These are phyloP conservation scores for Lantana camara DNA, from an alignment of 257 asterid genomes.

Conservation along the genomic window DNA sequence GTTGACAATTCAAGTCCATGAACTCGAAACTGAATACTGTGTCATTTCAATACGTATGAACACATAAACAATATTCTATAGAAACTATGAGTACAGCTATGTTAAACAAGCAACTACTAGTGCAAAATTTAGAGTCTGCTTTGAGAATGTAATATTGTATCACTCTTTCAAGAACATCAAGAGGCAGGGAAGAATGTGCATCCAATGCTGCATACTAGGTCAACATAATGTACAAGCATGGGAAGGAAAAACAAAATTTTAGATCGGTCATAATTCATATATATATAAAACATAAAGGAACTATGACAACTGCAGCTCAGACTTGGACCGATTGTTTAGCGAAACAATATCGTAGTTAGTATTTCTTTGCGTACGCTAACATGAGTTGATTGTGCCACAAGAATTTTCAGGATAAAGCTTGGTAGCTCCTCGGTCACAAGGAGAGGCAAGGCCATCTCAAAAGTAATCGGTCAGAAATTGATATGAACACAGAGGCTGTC, in stretches of 20 bases:
- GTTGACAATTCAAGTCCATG: not conserved
- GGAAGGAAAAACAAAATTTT: not conserved
- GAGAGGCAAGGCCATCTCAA: conserved; percentile 16
- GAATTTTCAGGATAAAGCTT: not conserved
- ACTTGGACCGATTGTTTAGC: conserved; percentile 8
- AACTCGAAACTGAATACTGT: not conserved
- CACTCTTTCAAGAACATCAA: not conserved
- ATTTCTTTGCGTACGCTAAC: not conserved
- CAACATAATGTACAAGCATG: not conserved
- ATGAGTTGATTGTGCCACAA: not conserved
- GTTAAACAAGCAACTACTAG: not conserved
- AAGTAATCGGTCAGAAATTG: not conserved
- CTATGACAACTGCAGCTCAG: not conserved
- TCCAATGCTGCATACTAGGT: not conserved
- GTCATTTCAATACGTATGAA: not conserved
- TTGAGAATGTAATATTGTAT: too few species aligned
- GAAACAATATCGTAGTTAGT: not conserved
- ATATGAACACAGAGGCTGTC: not conserved
- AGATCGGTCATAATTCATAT: not conserved
- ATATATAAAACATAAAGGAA: not conserved
- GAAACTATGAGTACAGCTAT: not conserved
- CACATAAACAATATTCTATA: not conserved
- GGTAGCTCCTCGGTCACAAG: conserved; percentile 13
- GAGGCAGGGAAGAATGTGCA: not conserved
- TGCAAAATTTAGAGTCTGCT: not conserved